A percentile compares a stretch with the other conserved stretches of the same genome.
These are phyloP conservation scores for Henningerozyma blattae DNA, from an alignment of 805 yeast genomes.

Conservation along the genomic window DNA sequence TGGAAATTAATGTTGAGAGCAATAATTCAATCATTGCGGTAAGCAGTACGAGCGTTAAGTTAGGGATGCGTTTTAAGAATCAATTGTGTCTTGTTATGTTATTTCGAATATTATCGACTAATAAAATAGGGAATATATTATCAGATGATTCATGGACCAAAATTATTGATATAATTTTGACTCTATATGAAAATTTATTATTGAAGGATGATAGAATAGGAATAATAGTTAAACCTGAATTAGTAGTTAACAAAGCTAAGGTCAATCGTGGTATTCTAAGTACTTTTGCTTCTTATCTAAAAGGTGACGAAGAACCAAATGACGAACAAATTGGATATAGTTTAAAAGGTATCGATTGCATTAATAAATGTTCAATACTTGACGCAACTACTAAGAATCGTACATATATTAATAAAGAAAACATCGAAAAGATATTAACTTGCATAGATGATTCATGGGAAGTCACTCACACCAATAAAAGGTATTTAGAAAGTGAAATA, in stretches of 20 bases:
- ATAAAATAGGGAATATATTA: slow-evolving; percentile 32
- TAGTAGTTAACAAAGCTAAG: slow-evolving; percentile 48
- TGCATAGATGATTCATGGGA: too few relatives aligned
- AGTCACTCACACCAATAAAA: too few relatives aligned
- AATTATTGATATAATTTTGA: slow-evolving; percentile 46
- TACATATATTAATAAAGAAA: neutral
- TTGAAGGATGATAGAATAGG: slow-evolving; percentile 40
- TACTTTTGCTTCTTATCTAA: slow-evolving; percentile 82
- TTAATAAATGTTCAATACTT: neutral
- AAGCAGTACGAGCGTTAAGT: slow-evolving; percentile 66
- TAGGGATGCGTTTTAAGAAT: slow-evolving; percentile 86
- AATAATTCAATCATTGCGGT: slow-evolving; percentile 52
- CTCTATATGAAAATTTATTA: slow-evolving; percentile 61
- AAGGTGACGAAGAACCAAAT: slow-evolving; percentile 92
- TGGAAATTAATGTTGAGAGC: slow-evolving; percentile 35
- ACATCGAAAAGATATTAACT: neutral
- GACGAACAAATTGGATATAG: slow-evolving; percentile 88
- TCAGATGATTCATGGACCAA: slow-evolving; percentile 42
- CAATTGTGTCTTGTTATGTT: slow-evolving; percentile 81
- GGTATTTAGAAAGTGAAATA: neutral
- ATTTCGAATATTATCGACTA: slow-evolving; percentile 61
- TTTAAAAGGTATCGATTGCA: slow-evolving; percentile 67
- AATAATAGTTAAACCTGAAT: slow-evolving; percentile 45
- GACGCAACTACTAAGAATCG: neutral
- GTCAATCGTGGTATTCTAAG: slow-evolving; percentile 75